A percentile compares a stretch with the other conserved stretches of the same genome.
These are phyloP conservation scores for Dryas integrifolia DNA, from an alignment of 331 rosid genomes.

Conservation along the genomic window DNA sequence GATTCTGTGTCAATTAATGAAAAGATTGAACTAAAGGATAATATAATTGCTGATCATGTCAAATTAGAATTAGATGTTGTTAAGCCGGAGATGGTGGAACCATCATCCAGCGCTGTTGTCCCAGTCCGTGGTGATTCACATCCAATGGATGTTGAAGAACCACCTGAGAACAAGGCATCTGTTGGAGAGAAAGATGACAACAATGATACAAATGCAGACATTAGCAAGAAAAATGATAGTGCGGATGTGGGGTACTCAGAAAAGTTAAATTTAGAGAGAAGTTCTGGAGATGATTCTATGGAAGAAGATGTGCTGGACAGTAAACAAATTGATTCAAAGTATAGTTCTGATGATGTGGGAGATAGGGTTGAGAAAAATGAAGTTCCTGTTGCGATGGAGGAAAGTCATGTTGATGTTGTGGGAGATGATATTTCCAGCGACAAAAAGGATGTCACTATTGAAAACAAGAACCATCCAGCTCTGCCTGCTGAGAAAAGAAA, in stretches of 20 bases:
- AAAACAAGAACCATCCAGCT: conserved; percentile 44
- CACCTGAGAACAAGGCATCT: conserved; percentile 38
- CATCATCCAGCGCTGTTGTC: conserved; percentile 77
- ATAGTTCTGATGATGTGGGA: conserved; percentile 54
- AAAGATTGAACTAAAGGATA: conserved; percentile 97
- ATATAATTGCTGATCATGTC: conserved; percentile 97
- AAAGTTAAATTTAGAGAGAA: conserved; percentile 89
- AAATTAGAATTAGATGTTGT: conserved; percentile 90
- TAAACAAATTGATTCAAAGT: conserved; percentile 75
- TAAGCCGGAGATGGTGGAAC: conserved; percentile 97
- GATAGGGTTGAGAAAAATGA: conserved; percentile 46
- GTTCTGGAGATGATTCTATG: conserved; percentile 99
- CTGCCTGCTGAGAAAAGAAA: conserved; percentile 71
- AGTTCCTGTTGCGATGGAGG: conserved; percentile 50
- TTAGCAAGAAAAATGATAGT: conserved; percentile 45
- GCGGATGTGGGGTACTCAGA: conserved; percentile 75
- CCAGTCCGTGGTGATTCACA: conserved; percentile 71
- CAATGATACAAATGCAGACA: conserved; percentile 37
- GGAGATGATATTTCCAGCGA: conserved; percentile 52
- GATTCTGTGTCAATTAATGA: conserved; percentile 97
- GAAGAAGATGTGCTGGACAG: conserved; percentile 88
- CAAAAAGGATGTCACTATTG: conserved; percentile 46
- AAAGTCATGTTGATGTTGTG: conserved; percentile 37
- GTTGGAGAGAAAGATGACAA: conserved; percentile 42
- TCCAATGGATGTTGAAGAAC: conserved; percentile 63